Evolutionary conservation across 345 rosid genomes (phyloP), one percentile per base, ranked within the genome.

Genomic region (Eucalyptus melliodora): DNA sequence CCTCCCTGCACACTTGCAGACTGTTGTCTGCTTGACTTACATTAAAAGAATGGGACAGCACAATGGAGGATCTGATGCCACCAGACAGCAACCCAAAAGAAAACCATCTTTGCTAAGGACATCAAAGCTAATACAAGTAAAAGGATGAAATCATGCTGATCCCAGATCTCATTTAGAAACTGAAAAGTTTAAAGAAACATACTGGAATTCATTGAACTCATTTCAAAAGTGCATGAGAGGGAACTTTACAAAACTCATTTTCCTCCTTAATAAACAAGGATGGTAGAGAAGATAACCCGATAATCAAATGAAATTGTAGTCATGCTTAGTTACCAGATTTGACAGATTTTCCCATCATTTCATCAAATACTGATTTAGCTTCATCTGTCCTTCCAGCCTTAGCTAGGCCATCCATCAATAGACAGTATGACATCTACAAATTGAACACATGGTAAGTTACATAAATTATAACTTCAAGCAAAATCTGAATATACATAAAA

Each of bases 381-480:
- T 97, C 97, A 88, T 96, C 96, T 90, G 94, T 91, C 89, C 37
- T 92, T 49, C 98, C 97, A 87, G 95, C 90, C 92, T 97, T 97
- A 30, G 97, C 95, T 90, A 97, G 93, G 90, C 97, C 96, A 91
- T 97, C 99, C 97, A 97, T 96, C 93, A 97, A 89, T 91, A 94
- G 89, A 94, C 99, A 96, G 89, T 95, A 97, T 26, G 99, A 97
- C 95, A 96, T 96, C 99, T 97, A 90, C 87, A 92, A 87, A 56
- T 26, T 50, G 87, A 88, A 53, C 65, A 59, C 44, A 67, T 26
- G 55, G 37, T 40, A 88, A 94, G 92, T 40, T 67, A 88, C 19
- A 86, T 82, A 90, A 80, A 51, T 44, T 9, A 45, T 49, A 16
- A 19, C 30, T 86, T 24, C 56, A 1, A 55, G 53, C 60, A 31